Percentiles rank a stretch among this genome's conserved stretches.
Evolutionary conservation across 208 protist genomes (phyloP).

Genomic region (Blastocrithidia nonstop): DNA sequence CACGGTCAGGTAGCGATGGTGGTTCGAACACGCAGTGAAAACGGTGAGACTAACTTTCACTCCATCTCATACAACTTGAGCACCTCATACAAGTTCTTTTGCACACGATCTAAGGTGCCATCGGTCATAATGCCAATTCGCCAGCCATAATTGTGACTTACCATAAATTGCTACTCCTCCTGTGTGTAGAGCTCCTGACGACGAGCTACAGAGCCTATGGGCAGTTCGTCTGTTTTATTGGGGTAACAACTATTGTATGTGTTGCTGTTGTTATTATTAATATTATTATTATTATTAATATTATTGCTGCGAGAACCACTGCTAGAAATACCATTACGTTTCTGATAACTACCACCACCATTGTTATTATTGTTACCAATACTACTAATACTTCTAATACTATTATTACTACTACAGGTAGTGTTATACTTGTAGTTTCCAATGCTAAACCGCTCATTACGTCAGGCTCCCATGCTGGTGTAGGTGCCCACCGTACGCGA

Average conservation of each 20-base stretch:
- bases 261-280: slow-evolving; percentile 1
- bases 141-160: slow-evolving; percentile 73
- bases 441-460: too few species aligned
- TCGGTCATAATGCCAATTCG: slow-evolving; percentile 84
- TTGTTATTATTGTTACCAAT: neutral
- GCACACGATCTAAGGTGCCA: slow-evolving; percentile 19
- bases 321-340: slow-evolving; percentile 1
- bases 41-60: slow-evolving; percentile 73
- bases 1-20: slow-evolving; percentile 31
- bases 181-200: slow-evolving; percentile 57
- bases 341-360: neutral
- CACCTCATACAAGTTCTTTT: slow-evolving; percentile 42
- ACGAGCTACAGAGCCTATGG: slow-evolving; percentile 60
- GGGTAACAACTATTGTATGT: slow-evolving; percentile 13
- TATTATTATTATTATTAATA: neutral
- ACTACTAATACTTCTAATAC: neutral
- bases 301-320: neutral
- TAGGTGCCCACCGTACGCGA: too few species aligned
- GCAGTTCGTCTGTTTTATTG: slow-evolving; percentile 39
- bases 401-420: neutral
- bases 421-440: too few species aligned
- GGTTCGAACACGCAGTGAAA: slow-evolving; percentile 43
- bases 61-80: slow-evolving; percentile 51
- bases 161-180: slow-evolving; percentile 67
- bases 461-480: too few species aligned